Percentiles rank a stretch among this genome's conserved stretches.
Evolutionary conservation across 768 basidiomycete genomes (phyloP).

Genomic region (Fistulinella prunicolor): DNA sequence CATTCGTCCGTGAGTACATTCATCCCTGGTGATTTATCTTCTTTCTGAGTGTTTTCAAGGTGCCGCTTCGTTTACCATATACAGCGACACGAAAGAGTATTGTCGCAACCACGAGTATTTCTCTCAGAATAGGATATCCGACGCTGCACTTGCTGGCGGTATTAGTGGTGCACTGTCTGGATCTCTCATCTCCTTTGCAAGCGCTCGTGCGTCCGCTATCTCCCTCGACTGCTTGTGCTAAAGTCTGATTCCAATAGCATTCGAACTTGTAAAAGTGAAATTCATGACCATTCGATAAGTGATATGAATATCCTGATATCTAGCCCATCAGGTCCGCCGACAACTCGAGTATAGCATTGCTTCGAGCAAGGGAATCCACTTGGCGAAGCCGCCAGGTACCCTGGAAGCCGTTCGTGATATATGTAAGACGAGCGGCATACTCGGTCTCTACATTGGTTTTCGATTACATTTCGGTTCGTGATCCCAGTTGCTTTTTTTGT

Average conservation of each 20-base stretch:
- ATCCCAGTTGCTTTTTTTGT: background rate
- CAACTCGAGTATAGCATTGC: slow-evolving; percentile 93
- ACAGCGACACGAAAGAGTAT: slow-evolving; percentile 77
- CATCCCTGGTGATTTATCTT: background rate
- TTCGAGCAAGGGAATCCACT: slow-evolving; percentile 65
- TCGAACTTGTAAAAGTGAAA: slow-evolving; percentile 90
- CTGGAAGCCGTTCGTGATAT: slow-evolving; percentile 79
- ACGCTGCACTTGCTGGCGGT: slow-evolving; percentile 75
- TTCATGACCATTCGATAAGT: background rate
- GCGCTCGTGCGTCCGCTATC: slow-evolving; percentile 66
- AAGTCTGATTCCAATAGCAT: slow-evolving; percentile 45
- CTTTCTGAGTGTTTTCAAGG: slow-evolving; percentile 41
- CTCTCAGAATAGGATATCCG: slow-evolving; percentile 53
- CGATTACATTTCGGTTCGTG: slow-evolving; percentile 76
- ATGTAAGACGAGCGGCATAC: slow-evolving; percentile 55
- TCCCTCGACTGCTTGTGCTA: slow-evolving; percentile 17
- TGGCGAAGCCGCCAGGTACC: slow-evolving; percentile 77
- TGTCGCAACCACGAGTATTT: slow-evolving; percentile 60
- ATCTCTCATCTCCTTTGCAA: slow-evolving; percentile 83
- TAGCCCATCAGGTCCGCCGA: slow-evolving; percentile 64
- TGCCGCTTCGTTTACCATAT: slow-evolving; percentile 89
- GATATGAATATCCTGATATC: slow-evolving; percentile 7
- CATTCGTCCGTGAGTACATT: slow-evolving; percentile 81
- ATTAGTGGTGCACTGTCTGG: slow-evolving; percentile 88
- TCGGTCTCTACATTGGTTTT: slow-evolving; percentile 81